Evolutionary conservation across 805 yeast species (phyloP).

Genomic region (Suhomyces canberraensis): DNA sequence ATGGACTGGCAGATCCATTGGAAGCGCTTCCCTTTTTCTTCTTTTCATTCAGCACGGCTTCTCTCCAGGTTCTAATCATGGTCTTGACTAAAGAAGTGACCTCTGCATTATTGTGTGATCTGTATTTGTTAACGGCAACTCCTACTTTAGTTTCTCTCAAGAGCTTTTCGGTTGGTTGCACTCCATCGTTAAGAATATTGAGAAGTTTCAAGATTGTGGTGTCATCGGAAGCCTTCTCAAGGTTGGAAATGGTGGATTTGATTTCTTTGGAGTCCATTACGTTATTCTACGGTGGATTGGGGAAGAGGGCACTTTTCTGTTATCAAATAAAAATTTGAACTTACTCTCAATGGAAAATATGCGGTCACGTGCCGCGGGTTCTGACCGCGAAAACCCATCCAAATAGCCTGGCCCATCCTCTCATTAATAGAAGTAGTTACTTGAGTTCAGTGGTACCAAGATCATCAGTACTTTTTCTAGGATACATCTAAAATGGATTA

Average conservation of each 20-base stretch:
- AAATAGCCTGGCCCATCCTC: no score
- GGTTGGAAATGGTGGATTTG: constrained; percentile 59
- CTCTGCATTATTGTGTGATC: constrained; percentile 65
- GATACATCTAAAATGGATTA: not conserved
- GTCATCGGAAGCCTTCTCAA: constrained; percentile 69
- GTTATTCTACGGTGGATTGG: not conserved
- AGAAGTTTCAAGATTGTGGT: constrained; percentile 65
- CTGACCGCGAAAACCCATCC: no score
- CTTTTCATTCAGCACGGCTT: constrained; percentile 71
- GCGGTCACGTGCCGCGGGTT: no score
- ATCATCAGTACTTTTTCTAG: no score
- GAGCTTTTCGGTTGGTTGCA: constrained; percentile 79
- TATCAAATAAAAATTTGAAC: not conserved
- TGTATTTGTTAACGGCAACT: constrained; percentile 86
- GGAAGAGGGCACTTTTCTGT: no score
- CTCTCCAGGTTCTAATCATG: constrained; percentile 88
- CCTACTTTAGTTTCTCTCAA: constrained; percentile 96
- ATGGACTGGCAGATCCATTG: constrained; percentile 4
- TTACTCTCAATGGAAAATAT: no score
- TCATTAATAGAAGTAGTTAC: no score
- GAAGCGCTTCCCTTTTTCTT: constrained; percentile 28
- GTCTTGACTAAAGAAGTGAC: constrained; percentile 70
- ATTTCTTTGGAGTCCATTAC: constrained; percentile 73
- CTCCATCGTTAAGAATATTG: constrained; percentile 61
- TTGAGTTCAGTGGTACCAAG: no score